Evolutionary conservation across 768 basidiomycete genomes (phyloP).

Genomic region (Cubamyces lactineus): DNA sequence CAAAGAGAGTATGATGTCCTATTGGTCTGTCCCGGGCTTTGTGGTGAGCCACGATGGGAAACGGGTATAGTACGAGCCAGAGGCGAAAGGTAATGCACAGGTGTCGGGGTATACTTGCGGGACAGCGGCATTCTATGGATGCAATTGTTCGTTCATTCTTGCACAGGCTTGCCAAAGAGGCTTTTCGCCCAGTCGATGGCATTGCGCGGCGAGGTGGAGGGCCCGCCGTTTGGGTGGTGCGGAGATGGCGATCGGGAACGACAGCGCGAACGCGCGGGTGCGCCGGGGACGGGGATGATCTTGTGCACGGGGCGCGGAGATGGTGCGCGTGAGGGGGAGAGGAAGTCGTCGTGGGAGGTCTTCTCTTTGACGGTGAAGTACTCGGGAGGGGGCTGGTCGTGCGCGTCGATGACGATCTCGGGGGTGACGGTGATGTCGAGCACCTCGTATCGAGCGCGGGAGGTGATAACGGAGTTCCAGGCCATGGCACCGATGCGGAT

Average conservation of each 20-base stretch:
- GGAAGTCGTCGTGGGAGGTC: not conserved
- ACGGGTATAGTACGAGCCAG: too few species aligned
- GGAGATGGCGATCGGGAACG: not conserved
- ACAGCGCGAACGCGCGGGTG: not conserved
- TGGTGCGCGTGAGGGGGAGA: slow-evolving; percentile 15
- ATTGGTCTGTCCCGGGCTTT: too few species aligned
- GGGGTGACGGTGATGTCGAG: slow-evolving; percentile 30
- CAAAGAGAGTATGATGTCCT: too few species aligned
- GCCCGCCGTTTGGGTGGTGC: not conserved
- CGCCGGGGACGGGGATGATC: not conserved
- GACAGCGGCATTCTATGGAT: not conserved
- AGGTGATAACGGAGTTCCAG: slow-evolving; percentile 28
- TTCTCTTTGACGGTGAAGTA: slow-evolving; percentile 16
- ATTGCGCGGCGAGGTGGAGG: not conserved
- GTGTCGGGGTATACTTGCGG: too few species aligned
- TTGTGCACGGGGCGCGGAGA: slow-evolving; percentile 1
- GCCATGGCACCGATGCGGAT: slow-evolving; percentile 32
- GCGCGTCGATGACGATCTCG: slow-evolving; percentile 1
- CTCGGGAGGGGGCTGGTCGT: slow-evolving; percentile 17
- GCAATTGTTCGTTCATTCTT: not conserved
- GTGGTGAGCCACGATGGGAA: too few species aligned
- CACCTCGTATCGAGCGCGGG: slow-evolving; percentile 33
- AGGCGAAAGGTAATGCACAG: too few species aligned
- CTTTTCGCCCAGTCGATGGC: slow-evolving; percentile 9
- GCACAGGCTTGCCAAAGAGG: slow-evolving; percentile 8